Conservation (phyloP, 2,329 filamentous ascomycete species). For the Juglanconis oblonga region DNA sequence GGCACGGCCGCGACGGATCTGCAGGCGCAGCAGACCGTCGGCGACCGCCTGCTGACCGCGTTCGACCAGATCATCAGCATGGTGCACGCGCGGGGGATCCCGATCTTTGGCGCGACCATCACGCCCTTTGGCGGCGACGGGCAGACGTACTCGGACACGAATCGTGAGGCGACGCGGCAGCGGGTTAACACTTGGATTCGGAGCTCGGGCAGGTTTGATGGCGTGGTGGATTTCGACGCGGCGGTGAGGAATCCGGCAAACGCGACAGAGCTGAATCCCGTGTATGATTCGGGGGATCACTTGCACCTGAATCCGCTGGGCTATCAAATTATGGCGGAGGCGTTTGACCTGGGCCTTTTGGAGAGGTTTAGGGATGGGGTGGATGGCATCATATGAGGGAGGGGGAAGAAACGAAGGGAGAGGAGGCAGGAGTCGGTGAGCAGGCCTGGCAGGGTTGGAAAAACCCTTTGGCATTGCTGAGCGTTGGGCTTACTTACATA, state of each 20-base stretch:
- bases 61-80: conserved; percentile 55
- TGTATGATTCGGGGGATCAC: conserved; percentile 57
- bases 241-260: conserved; percentile 48
- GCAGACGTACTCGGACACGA: conserved; percentile 49
- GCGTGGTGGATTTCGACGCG: conserved; percentile 59
- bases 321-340: conserved; percentile 53
- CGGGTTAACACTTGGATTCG: conserved; percentile 59
- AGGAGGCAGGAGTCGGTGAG: background rate
- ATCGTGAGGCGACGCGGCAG: conserved; percentile 51
- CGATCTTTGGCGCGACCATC: conserved; percentile 55
- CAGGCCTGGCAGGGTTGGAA: background rate
- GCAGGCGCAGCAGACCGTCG: conserved; percentile 41
- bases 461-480: background rate
- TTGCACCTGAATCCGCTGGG: conserved; percentile 56
- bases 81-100: conserved; percentile 49
- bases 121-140: conserved; percentile 40
- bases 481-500: background rate
- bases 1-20: conserved; percentile 44
- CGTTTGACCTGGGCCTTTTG: conserved; percentile 52
- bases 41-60: conserved; percentile 47
- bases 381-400: conserved; percentile 16
- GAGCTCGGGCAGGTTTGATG: conserved; percentile 52
- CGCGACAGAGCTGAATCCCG: conserved; percentile 38
- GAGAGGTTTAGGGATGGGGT: conserved; percentile 29
- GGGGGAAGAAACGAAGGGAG: background rate